Percentiles rank a stretch among this genome's conserved stretches.
These are phyloP conservation scores for Heritiera littoralis DNA, from an alignment of 345 rosid species.

Conservation along the genomic window DNA sequence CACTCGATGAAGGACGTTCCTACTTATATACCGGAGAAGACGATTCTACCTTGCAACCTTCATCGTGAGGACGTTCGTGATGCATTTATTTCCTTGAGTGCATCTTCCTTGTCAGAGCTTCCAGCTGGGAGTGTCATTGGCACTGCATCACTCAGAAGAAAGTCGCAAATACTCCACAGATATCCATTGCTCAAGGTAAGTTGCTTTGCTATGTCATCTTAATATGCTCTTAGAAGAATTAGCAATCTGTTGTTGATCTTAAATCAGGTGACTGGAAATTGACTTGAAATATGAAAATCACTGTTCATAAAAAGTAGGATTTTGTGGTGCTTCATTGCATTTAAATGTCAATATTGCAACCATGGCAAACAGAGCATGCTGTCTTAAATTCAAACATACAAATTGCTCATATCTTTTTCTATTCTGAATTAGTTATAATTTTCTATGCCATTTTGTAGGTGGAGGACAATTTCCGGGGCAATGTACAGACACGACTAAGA, in stretches of 20 bases:
- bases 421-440: neutral
- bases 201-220: neutral
- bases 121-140: slow-evolving; percentile 88
- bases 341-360: neutral
- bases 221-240: neutral
- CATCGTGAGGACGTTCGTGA: slow-evolving; percentile 94
- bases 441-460: slow-evolving; percentile 50
- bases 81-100: slow-evolving; percentile 74
- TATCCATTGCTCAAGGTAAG: slow-evolving; percentile 76
- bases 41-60: slow-evolving; percentile 84
- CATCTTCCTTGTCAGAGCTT: slow-evolving; percentile 72
- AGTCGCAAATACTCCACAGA: slow-evolving; percentile 87
- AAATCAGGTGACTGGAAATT: neutral
- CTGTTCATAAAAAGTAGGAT: neutral
- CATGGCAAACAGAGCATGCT: neutral
- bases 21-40: slow-evolving; percentile 83
- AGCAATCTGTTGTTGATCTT: neutral
- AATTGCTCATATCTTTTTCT: neutral
- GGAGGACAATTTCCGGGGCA: slow-evolving; percentile 85
- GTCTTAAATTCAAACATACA: neutral
- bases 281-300: neutral
- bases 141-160: slow-evolving; percentile 96
- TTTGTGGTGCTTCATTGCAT: neutral
- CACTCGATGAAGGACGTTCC: slow-evolving; percentile 99
- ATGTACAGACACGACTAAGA: slow-evolving; percentile 88